Conservation (phyloP, 164 flowering plant genomes). For the Vitis riparia region DNA sequence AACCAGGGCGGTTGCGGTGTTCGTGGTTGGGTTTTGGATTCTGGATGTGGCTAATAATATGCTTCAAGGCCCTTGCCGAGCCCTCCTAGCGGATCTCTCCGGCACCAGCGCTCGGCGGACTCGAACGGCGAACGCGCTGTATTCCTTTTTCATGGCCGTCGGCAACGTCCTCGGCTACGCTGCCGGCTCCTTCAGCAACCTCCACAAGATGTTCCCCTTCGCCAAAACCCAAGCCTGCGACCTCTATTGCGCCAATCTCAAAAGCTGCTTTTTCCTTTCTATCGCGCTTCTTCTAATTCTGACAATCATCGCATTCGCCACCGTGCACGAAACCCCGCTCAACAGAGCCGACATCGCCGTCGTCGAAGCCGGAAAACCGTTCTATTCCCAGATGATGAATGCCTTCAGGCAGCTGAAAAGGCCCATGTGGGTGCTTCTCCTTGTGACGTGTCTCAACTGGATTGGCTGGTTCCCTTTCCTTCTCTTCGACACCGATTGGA, state of each 20-base stretch:
- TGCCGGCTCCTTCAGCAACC: slow-evolving; percentile 54
- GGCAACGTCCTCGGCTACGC: slow-evolving; percentile 80
- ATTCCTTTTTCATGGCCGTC: slow-evolving; percentile 82
- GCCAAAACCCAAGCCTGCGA: slow-evolving; percentile 64
- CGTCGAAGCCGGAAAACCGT: slow-evolving; percentile 20
- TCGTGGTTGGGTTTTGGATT: slow-evolving; percentile 75
- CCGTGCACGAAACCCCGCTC: slow-evolving; percentile 35
- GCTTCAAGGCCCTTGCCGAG: slow-evolving; percentile 68
- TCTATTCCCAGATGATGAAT: slow-evolving; percentile 35
- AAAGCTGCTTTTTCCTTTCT: slow-evolving; percentile 64
- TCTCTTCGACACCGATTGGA: slow-evolving; percentile 80
- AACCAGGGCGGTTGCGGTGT: slow-evolving; percentile 49
- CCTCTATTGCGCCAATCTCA: slow-evolving; percentile 74
- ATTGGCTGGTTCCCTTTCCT: slow-evolving; percentile 86
- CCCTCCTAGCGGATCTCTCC: slow-evolving; percentile 64
- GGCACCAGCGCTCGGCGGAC: slow-evolving; percentile 27
- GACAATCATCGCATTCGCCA: slow-evolving; percentile 37
- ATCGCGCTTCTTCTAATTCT: slow-evolving; percentile 41
- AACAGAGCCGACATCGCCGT: not conserved
- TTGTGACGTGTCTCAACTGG: slow-evolving; percentile 80
- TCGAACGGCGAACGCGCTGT: slow-evolving; percentile 49
- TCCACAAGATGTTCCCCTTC: slow-evolving; percentile 58
- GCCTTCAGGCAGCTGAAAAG: slow-evolving; percentile 45
- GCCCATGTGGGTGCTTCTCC: slow-evolving; percentile 61
- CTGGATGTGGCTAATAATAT: slow-evolving; percentile 78